phyloP scores from a whole-genome alignment of 2,329 filamentous ascomycete genomes.

The Aureobasidium leucospermi region DNA sequence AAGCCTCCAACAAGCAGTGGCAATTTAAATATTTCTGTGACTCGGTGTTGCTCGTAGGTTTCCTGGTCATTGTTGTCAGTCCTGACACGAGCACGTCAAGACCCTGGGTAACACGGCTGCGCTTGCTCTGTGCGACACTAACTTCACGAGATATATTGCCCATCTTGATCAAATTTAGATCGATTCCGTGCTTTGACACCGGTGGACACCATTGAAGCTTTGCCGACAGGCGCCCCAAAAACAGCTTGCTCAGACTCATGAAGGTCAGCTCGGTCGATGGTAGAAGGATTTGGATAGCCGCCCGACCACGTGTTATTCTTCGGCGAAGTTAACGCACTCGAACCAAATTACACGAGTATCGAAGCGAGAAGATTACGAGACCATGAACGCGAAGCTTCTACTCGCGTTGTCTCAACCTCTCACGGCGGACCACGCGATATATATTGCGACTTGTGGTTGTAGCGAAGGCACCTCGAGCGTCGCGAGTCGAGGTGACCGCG shows the following conservation, averaged over 20 bases:
- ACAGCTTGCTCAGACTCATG: neutral
- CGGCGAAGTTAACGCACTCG: neutral
- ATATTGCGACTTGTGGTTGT: neutral
- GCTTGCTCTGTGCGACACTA: neutral
- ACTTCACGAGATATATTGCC: neutral
- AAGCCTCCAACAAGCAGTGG: neutral
- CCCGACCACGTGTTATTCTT: neutral
- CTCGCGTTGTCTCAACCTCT: neutral
- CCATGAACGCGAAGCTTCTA: neutral
- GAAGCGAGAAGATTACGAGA: neutral
- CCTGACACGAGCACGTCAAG: neutral
- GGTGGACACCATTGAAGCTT: neutral
- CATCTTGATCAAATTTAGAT: conserved; percentile 2
- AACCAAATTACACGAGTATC: too few species aligned
- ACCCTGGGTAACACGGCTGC: neutral
- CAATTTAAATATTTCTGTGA: neutral
- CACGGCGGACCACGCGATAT: neutral
- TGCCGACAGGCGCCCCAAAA: neutral
- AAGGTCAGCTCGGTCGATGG: neutral
- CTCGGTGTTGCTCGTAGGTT: neutral
- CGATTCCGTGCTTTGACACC: neutral
- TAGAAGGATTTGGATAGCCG: neutral
- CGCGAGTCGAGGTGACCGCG: neutral
- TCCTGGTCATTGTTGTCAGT: neutral
- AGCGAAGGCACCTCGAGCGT: neutral